Evolutionary conservation across 169 alveolate genomes (phyloP), one percentile per base, ranked within the genome.

Genomic region (Haemoproteus tartakovskyi): DNA sequence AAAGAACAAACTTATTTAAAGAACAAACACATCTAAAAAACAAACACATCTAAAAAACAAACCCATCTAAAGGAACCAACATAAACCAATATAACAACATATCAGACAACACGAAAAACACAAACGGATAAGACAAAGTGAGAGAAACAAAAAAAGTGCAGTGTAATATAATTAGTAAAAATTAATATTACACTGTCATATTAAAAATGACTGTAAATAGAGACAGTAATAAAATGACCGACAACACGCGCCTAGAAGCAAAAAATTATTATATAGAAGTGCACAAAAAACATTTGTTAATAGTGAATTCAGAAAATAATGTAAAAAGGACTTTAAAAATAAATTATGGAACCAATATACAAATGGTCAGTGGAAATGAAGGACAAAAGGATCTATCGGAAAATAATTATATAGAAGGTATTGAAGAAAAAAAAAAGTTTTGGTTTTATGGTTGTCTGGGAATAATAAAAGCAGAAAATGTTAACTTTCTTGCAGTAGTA

Each of bases 371-470:
- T 36, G 82, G 56, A 38, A 52, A 67, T 40, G 61, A 67, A 16
- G 27, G 19, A 19, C 38, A 24, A 24, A 12, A 18, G 27, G 27
- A 40, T 46, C 26, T 36, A 24, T 8, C 18, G 37, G 27, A 54
- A 24, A 63, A 50, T 4, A 26, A 27, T 14, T 41, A 0, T 12
- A 18, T n/a, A 26, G 82, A 52, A 67, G n/a, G n/a, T n/a, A 54
- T 52, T 50, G 74, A 54, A 12, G 30, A 67, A 30, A 52, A 67
- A 52, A 54, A 54, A 41, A 18, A 36, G 36, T 67, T 67, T 47
- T 45, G 60, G 74, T 67, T 67, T 67, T 52, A 26, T 54, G 82
- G 82, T 3, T 67, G 82, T 36, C 43, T 67, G 43, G 82, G 82
- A 12, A 52, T 67, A 67, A 33, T 67, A 8, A 45, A 67, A 27